Percentiles rank a stretch among this genome's conserved stretches.
Evolutionary conservation across 192 early-diverging fungal species (phyloP).

Genomic region (Glomus cerebriforme): DNA sequence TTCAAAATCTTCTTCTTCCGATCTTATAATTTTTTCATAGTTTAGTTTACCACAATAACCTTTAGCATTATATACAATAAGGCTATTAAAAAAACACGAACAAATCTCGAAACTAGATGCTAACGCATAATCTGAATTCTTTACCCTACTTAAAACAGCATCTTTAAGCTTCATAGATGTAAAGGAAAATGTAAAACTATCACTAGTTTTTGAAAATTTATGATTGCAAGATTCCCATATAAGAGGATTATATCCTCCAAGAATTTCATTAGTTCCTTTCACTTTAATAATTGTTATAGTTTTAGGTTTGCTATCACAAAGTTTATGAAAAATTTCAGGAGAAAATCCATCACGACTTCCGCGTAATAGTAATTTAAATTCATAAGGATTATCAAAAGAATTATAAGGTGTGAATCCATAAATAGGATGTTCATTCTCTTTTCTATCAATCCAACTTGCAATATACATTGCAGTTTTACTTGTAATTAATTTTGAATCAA

Average conservation of each 20-base stretch:
- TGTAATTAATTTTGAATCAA: not conserved
- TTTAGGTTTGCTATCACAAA: not conserved
- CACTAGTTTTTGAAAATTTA: not conserved
- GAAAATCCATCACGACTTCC: not conserved
- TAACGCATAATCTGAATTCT: not conserved
- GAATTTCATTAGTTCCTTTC: constrained; percentile 13
- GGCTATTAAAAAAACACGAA: not conserved
- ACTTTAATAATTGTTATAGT: constrained; percentile 1
- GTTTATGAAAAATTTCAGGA: not conserved
- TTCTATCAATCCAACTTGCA: not conserved
- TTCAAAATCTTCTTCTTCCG: not conserved
- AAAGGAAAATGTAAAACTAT: constrained; percentile 19
- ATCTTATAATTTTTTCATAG: not conserved
- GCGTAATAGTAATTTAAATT: not conserved
- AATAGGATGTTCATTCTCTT: not conserved
- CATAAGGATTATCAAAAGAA: not conserved
- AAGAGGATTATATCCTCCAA: constrained; percentile 15
- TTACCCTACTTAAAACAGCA: not conserved
- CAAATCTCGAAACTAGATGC: too few relatives aligned
- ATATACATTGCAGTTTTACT: not conserved
- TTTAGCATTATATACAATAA: not conserved
- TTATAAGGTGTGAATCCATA: not conserved
- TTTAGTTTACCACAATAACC: not conserved
- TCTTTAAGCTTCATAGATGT: not conserved
- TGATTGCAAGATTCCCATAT: not conserved